Conservation (phyloP, 192 early-diverging fungal species). For the Coemansia brasiliensis region DNA sequence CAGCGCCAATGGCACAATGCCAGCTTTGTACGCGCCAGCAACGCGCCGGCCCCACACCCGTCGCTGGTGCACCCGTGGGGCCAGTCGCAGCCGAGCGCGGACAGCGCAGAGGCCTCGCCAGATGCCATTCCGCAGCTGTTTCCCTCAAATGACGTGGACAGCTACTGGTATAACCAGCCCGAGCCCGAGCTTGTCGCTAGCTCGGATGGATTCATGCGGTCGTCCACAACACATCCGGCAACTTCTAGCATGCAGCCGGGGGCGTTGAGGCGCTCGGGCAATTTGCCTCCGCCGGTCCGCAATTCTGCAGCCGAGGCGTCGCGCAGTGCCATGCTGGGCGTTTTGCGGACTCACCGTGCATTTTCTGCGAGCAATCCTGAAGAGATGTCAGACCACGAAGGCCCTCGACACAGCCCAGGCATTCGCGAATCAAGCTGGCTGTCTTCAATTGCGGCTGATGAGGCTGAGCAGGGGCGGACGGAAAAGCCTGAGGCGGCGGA, state of each 20-base stretch:
- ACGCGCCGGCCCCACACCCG: background rate
- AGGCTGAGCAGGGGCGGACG: constrained; percentile 4
- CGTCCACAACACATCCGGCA: constrained; percentile 6
- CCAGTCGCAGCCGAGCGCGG: background rate
- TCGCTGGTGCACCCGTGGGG: constrained; percentile 5
- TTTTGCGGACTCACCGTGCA: constrained; percentile 17
- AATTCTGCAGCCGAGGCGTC: constrained; percentile 21
- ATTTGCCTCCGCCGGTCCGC: background rate
- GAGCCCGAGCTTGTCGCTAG: background rate
- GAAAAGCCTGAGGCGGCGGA: constrained; percentile 25
- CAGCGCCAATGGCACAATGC: constrained; percentile 23
- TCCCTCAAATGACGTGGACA: constrained; percentile 52
- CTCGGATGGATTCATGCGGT: background rate
- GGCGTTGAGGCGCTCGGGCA: background rate
- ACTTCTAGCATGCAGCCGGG: background rate
- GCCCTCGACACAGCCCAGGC: background rate
- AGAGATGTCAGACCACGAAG: background rate
- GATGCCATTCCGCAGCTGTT: constrained; percentile 20
- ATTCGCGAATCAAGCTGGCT: constrained; percentile 19
- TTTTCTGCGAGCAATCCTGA: background rate
- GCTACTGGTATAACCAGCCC: constrained; percentile 57
- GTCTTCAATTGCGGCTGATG: background rate
- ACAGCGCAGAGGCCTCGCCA: background rate
- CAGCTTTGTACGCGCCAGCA: background rate
- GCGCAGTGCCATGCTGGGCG: constrained; percentile 38